Evolutionary conservation across 768 basidiomycete genomes (phyloP).

Genomic region (Russula abietina): DNA sequence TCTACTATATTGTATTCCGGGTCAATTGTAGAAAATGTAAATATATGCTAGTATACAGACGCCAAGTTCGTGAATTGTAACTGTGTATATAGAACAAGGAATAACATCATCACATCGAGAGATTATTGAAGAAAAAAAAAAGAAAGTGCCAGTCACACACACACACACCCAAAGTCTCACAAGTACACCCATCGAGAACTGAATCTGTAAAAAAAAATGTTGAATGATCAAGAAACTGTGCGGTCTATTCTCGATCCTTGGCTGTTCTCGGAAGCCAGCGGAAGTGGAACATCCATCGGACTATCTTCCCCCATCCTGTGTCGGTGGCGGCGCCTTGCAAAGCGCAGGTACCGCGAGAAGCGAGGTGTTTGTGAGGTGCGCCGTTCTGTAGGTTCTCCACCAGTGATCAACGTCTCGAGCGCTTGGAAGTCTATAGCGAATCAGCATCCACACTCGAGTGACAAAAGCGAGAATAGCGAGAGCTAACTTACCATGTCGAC

Average conservation of each 20-base stretch:
- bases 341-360: conserved; percentile 34
- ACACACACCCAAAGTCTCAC: neutral
- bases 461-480: neutral
- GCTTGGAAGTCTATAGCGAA: conserved; percentile 32
- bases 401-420: conserved; percentile 31
- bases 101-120: neutral
- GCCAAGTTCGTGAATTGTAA: neutral
- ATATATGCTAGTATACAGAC: neutral
- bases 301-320: conserved; percentile 26
- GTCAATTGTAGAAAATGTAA: neutral
- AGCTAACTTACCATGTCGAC: conserved; percentile 65
- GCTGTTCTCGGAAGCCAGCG: conserved; percentile 22
- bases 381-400: conserved; percentile 19
- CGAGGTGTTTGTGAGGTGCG: conserved; percentile 27
- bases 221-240: neutral
- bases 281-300: conserved; percentile 27
- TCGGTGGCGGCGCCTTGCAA: conserved; percentile 29
- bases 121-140: neutral
- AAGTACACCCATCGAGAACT: neutral
- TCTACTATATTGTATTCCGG: no score
- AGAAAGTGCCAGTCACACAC: neutral
- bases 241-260: neutral
- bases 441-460: neutral
- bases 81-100: neutral
- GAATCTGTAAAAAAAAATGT: neutral